Conservation (phyloP, 352 stramenopile genomes). For the Chrysophaeum taylorii region DNA sequence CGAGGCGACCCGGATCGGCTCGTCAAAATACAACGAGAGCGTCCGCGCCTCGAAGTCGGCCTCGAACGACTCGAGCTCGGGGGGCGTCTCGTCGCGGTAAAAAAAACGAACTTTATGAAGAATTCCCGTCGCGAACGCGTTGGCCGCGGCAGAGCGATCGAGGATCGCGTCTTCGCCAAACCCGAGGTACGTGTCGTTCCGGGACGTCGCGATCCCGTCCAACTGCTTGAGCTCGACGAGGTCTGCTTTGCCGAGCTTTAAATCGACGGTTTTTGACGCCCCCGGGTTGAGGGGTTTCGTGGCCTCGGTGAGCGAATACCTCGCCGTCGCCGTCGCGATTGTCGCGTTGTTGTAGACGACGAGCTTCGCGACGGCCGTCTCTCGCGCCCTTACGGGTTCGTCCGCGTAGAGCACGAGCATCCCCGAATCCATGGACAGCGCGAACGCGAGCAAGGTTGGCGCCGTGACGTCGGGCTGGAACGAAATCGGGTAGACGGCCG, state of each 20-base stretch:
- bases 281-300: background rate
- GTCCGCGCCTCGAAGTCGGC: constrained; percentile 17
- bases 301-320: background rate
- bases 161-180: background rate
- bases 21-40: constrained; percentile 17
- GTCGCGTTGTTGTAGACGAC: background rate
- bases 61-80: background rate
- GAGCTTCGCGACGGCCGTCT: constrained; percentile 1
- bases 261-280: background rate
- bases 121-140: background rate
- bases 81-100: background rate
- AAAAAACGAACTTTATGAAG: background rate
- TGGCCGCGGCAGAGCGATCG: background rate
- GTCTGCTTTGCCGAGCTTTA: background rate
- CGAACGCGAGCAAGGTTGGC: background rate
- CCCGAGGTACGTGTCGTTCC: background rate
- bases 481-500: background rate
- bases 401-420: constrained; percentile 11
- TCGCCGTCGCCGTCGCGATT: background rate
- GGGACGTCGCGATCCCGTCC: background rate
- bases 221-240: background rate
- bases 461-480: constrained; percentile 3
- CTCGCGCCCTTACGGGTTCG: constrained; percentile 14
- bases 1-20: constrained; percentile 9
- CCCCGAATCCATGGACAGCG: constrained; percentile 20